phyloP scores from a whole-genome alignment of 2,329 filamentous ascomycete genomes.

The Fusarium sp. region DNA sequence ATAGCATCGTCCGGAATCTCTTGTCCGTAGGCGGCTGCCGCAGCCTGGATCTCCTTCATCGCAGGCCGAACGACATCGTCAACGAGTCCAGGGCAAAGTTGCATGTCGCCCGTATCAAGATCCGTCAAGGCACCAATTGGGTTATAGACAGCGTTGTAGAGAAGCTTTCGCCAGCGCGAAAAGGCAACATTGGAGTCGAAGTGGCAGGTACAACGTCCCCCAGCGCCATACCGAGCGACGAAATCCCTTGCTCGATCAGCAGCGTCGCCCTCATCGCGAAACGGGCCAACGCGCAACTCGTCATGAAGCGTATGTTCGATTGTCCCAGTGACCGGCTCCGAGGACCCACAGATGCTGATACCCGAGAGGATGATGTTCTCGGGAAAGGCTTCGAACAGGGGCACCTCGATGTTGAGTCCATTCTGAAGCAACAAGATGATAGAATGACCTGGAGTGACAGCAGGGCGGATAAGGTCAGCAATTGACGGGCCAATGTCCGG shows the following conservation, averaged over 20 bases:
- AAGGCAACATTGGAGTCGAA: slow-evolving; percentile 38
- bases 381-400: slow-evolving; percentile 35
- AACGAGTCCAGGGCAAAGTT: slow-evolving; percentile 39
- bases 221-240: slow-evolving; percentile 37
- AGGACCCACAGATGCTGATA: slow-evolving; percentile 42
- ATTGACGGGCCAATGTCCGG: slow-evolving; percentile 34
- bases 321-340: slow-evolving; percentile 34
- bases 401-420: slow-evolving; percentile 41
- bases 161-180: slow-evolving; percentile 42
- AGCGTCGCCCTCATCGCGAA: slow-evolving; percentile 27
- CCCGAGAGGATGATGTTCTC: slow-evolving; percentile 39
- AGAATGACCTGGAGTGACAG: slow-evolving; percentile 33
- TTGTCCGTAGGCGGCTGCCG: slow-evolving; percentile 39
- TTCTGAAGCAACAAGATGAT: slow-evolving; percentile 42
- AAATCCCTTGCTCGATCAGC: slow-evolving; percentile 35
- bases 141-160: slow-evolving; percentile 42
- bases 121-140: slow-evolving; percentile 35
- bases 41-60: slow-evolving; percentile 40
- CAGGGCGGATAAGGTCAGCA: slow-evolving; percentile 37
- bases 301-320: slow-evolving; percentile 41
- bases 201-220: slow-evolving; percentile 31
- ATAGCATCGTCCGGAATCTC: slow-evolving; percentile 36
- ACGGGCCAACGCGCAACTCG: slow-evolving; percentile 37
- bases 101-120: slow-evolving; percentile 41
- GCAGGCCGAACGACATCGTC: slow-evolving; percentile 38